phyloP scores from a whole-genome alignment of 257 asterid genomes.

The Rehmannia glutinosa region DNA sequence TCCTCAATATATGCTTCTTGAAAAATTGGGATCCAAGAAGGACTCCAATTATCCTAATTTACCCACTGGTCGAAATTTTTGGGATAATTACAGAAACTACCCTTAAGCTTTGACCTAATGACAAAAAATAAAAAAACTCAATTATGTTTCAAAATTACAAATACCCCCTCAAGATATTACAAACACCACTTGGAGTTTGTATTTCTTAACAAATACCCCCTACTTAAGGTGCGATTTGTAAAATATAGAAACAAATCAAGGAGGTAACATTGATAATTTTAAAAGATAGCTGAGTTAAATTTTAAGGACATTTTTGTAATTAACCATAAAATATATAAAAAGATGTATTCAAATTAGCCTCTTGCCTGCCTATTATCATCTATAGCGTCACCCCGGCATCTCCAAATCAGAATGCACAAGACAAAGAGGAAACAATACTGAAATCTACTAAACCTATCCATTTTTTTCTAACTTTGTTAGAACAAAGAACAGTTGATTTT shows the following conservation, averaged over 20 bases:
- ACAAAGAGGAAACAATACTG: constrained; percentile 6
- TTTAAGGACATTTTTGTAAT: no score
- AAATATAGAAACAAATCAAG: no score
- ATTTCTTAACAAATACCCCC: no score
- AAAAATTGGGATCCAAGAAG: neutral
- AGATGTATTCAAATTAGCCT: neutral
- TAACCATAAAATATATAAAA: neutral
- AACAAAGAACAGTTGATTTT: constrained; percentile 7
- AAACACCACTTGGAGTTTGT: no score
- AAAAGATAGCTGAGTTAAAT: no score
- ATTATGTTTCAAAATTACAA: neutral
- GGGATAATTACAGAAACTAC: no score
- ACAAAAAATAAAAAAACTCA: neutral
- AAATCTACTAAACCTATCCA: neutral
- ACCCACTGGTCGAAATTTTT: neutral
- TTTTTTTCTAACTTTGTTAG: neutral
- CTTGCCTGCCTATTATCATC: constrained; percentile 26
- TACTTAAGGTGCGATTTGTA: no score
- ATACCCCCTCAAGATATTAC: no score
- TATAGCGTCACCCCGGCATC: constrained; percentile 1
- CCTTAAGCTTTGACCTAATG: neutral
- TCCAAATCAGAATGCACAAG: constrained; percentile 12
- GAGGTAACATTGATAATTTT: no score
- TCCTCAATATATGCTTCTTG: no score
- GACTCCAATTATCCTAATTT: neutral